A percentile compares a stretch with the other conserved stretches of the same genome.
Evolutionary conservation across 352 stramenopile species (phyloP).

Genomic region (Phytophthora sp.): DNA sequence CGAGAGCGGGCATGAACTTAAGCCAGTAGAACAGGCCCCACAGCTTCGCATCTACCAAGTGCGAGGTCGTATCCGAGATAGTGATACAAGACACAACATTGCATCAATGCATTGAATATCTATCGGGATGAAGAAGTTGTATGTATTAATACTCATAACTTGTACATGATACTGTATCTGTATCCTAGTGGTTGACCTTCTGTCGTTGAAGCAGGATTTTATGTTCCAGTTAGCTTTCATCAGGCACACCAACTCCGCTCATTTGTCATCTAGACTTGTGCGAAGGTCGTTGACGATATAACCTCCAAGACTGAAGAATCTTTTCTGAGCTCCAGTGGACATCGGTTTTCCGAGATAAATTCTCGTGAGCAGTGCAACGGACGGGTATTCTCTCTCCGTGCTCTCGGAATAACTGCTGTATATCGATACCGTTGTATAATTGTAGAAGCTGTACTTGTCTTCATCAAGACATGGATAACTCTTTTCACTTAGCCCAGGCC

Average conservation of each 20-base stretch:
- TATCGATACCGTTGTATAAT: not conserved
- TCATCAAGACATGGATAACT: not conserved
- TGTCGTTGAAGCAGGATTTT: too few relatives aligned
- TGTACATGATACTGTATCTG: too few relatives aligned
- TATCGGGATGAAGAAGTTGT: too few relatives aligned
- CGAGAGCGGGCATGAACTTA: too few relatives aligned
- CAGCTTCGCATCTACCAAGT: too few relatives aligned
- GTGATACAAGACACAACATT: constrained; percentile 2
- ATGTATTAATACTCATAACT: too few relatives aligned
- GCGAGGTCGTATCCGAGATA: too few relatives aligned
- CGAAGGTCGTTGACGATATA: constrained; percentile 1
- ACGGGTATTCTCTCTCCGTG: not conserved
- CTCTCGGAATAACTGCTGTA: not conserved
- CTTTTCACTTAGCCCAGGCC: not conserved
- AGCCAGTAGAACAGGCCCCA: too few relatives aligned
- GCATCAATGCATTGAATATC: too few relatives aligned
- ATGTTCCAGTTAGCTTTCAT: constrained; percentile 3
- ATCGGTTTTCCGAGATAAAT: not conserved
- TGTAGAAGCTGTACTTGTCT: not conserved
- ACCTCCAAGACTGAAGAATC: not conserved
- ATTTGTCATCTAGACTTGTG: not conserved
- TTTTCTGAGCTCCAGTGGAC: not conserved
- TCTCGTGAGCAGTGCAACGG: not conserved
- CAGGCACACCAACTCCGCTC: not conserved
- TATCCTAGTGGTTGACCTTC: too few relatives aligned